Conservation (phyloP, 257 asterid species). For the Dorcoceras hygrometricum region DNA sequence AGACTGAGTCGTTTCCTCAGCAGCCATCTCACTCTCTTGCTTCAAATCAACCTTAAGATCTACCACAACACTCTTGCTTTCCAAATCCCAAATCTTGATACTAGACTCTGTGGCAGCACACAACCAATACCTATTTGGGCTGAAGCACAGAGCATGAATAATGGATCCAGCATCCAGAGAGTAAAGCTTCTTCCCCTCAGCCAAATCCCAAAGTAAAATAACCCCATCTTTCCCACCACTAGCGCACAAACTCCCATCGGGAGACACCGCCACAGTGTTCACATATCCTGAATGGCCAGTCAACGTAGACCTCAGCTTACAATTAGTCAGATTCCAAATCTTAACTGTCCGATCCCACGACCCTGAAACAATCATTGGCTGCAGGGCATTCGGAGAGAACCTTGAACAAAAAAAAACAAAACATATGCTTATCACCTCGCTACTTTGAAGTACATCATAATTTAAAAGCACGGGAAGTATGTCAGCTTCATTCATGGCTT, state of each 20-base stretch:
- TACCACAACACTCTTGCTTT: constrained; percentile 85
- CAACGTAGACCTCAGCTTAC: constrained; percentile 64
- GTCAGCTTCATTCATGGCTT: background rate
- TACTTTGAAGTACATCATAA: background rate
- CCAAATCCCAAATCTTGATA: constrained; percentile 95
- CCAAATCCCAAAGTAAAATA: constrained; percentile 87
- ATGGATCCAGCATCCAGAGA: constrained; percentile 75
- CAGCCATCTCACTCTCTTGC: constrained; percentile 58
- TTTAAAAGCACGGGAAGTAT: background rate
- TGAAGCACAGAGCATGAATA: constrained; percentile 76
- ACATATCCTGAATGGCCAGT: constrained; percentile 76
- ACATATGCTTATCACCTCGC: background rate
- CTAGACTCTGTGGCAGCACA: constrained; percentile 88
- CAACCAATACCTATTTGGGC: constrained; percentile 93
- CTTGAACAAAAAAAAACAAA: background rate
- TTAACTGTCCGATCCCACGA: constrained; percentile 87
- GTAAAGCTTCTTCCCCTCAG: constrained; percentile 78
- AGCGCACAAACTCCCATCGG: constrained; percentile 85
- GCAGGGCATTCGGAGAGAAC: constrained; percentile 59
- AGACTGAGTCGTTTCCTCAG: constrained; percentile 41
- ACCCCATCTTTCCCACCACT: constrained; percentile 92
- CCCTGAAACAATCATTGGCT: constrained; percentile 76
- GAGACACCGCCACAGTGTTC: constrained; percentile 74
- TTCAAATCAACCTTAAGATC: constrained; percentile 72
- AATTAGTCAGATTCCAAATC: constrained; percentile 75